Conservation (phyloP, 495 filamentous ascomycete genomes). For the Tuber indicum region DNA sequence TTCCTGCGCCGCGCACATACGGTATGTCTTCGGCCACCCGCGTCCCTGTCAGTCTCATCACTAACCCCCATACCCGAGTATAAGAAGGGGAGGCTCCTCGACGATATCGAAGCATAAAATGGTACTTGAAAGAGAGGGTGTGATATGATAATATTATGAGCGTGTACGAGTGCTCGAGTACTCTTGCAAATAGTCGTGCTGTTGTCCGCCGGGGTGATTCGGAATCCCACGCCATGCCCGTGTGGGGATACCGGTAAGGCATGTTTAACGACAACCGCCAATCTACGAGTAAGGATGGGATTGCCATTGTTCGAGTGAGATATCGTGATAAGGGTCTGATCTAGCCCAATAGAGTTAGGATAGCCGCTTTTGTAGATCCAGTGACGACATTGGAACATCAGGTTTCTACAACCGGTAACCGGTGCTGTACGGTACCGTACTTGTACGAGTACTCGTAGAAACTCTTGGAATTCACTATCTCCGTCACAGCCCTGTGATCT, state of each 20-base stretch:
- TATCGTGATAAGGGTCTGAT: not conserved
- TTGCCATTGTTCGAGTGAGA: not conserved
- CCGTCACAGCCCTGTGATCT: no score
- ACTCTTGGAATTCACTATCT: no score
- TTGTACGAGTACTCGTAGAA: no score
- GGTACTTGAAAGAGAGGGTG: not conserved
- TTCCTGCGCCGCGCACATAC: no score
- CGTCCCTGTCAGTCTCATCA: no score
- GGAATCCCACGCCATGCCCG: not conserved
- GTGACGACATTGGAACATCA: slow-evolving; percentile 23
- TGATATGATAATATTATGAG: not conserved
- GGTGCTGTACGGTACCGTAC: no score
- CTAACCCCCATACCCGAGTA: no score
- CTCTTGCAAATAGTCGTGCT: not conserved
- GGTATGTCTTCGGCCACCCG: no score
- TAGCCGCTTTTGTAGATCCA: not conserved
- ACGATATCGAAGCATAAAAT: not conserved
- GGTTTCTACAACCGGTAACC: not conserved
- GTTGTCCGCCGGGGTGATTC: not conserved
- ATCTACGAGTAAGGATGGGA: not conserved
- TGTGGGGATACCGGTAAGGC: not conserved
- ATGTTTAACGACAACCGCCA: not conserved
- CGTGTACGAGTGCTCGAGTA: not conserved
- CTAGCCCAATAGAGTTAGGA: not conserved
- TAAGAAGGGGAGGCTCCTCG: not conserved